phyloP scores from a whole-genome alignment of 2,329 filamentous ascomycete genomes.

The Apiospora aurea region DNA sequence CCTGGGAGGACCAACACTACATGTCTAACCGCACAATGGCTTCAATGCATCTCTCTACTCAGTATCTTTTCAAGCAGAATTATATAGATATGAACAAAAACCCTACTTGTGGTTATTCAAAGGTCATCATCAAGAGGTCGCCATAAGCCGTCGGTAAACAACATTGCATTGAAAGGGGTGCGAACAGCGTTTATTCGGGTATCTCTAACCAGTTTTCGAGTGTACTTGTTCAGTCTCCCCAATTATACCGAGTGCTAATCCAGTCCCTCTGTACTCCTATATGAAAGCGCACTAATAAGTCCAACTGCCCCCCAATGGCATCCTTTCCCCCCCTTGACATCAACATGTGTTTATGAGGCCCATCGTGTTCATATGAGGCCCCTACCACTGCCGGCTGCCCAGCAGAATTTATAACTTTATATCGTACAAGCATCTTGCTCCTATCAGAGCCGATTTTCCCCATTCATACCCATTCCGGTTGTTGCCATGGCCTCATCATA shows the following conservation, averaged over 20 bases:
- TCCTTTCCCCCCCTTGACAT: neutral
- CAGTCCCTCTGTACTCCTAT: constrained; percentile 6
- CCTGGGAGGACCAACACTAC: too few species aligned
- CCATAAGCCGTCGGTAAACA: neutral
- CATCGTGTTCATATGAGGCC: neutral
- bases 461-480: constrained; percentile 3
- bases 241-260: neutral
- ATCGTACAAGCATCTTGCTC: neutral
- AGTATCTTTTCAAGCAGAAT: too few species aligned
- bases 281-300: neutral
- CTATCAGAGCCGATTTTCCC: neutral
- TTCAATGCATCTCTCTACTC: too few species aligned
- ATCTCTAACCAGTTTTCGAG: constrained; percentile 1
- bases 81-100: too few species aligned
- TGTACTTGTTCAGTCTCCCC: neutral
- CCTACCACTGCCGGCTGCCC: neutral
- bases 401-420: neutral
- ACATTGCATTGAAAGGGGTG: neutral
- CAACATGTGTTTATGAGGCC: neutral
- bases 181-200: constrained; percentile 13
- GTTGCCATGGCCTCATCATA: neutral
- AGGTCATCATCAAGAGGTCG: neutral
- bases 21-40: too few species aligned
- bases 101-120: too few species aligned
- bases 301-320: neutral